Base-by-base conservation (phyloP, 2,329 filamentous ascomycete genomes). In the Diplodia corticola region DNA sequence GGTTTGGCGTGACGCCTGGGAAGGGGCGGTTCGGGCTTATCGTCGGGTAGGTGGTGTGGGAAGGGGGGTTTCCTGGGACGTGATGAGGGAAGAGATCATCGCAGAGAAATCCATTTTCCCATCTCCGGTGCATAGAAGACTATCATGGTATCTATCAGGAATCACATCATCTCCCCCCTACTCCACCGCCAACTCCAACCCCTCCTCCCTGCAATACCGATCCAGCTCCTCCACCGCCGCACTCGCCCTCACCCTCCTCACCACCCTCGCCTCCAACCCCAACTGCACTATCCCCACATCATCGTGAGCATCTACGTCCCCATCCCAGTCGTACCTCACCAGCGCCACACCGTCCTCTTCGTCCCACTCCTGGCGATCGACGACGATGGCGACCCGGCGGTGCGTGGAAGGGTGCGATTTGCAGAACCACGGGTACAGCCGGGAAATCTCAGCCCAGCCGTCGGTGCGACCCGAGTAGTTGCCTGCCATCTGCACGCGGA, bases 141-240 rank as follows among this genome's bases (percentile, higher is more conserved):
- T n/a, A n/a, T n/a, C n/a, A n/a, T n/a, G n/a, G n/a, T n/a, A n/a
- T n/a, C n/a, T n/a, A n/a, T n/a, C n/a, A n/a, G n/a, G n/a, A n/a
- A n/a, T n/a, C n/a, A n/a, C n/a, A n/a, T n/a, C n/a, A n/a, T n/a
- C n/a, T n/a, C n/a, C n/a, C 28, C 28, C 28, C 4, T 33, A 7
- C 30, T 2, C 35, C 44, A 22, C 44, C 50, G 50, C 24, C 50
- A 24, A 2, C 3, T n/a, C 30, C 53, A 57, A 10, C 0, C 54
- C 54, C 5, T 59, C 2, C 22, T 59, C 35, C 5, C 20, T 10
- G 46, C 54, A 44, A 6, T 59, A 59, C 17, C 17, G 49, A 24
- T 51, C 61, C 33, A 51, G 26, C 49, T 64, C 61, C 13, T 10
- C 60, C 28, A 53, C 60, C 5, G 46, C 46, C 46, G 48, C 37